Base-by-base conservation (phyloP, 768 basidiomycete genomes). In the Amanita pseudoporphyria region DNA sequence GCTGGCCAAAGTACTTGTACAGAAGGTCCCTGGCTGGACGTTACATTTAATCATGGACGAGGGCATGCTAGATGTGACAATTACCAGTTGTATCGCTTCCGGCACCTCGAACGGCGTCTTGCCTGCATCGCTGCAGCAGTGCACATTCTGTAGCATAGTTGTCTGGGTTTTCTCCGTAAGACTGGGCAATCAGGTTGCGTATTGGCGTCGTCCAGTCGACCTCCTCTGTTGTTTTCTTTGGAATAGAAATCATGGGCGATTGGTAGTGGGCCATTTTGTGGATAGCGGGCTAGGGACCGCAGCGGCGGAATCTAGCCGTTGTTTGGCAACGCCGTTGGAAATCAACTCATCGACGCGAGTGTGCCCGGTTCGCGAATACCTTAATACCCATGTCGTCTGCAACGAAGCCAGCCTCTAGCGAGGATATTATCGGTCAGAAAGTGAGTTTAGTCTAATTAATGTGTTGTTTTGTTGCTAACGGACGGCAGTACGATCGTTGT, bases 1-100 rank as follows among this genome's bases (percentile, higher is more conserved):
- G 82, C 65, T 99, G 96, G 31, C 96, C 95, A 70, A 98, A 99
- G 71, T 99, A 99, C 69, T 96, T 97, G 84, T 95, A 97, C 38
- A 99, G 74, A 18, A 98, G 74, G 69, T 98, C 95, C 43, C 94
- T 78, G 10, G 86, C 94, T 84, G 40, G 21, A 45, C 35, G 31
- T 40, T 48, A 44, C 14, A 12, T 22, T 54, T 31, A 54, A 46
- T 37, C 36, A 43, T 14, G 21, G 24, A 47, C 19, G 16, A 32
- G 14, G 43, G 21, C 28, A 30, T 30, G 26, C 12, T 14, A 16
- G 10, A 4, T n/a, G 14, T 16, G 26, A 44, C 3, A 61, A 78
- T 56, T 52, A 90, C 91, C 90, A n/a, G 93, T 96, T 48, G 81
- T 72, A 63, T 98, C 96, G 62, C 92, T 95, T 1, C 96, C 96